These are phyloP conservation scores for Verticillium tricorpus DNA, from an alignment of 2,329 filamentous ascomycete species.

Conservation along the genomic window DNA sequence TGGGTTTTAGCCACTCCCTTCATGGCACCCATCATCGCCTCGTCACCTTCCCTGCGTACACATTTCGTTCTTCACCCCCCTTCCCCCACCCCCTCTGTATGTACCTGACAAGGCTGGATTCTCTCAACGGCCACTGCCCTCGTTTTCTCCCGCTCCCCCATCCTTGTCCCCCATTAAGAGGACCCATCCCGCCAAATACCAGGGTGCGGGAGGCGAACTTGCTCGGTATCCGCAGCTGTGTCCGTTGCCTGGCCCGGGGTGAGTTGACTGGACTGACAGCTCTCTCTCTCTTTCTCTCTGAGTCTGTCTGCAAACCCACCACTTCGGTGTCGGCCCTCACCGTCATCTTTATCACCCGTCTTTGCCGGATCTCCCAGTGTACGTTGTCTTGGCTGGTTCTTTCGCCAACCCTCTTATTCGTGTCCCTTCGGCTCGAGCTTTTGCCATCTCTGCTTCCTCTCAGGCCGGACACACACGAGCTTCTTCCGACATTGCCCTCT, in stretches of 20 bases:
- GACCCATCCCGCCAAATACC: background rate
- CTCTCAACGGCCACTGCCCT: slow-evolving; percentile 2
- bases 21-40: background rate
- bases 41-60: slow-evolving; percentile 3
- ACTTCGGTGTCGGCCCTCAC: background rate
- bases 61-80: background rate
- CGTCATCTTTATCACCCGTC: background rate
- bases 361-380: background rate
- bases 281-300: no score
- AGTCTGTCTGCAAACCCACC: background rate
- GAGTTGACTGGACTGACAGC: background rate
- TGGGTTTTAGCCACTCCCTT: slow-evolving; percentile 8
- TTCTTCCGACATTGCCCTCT: background rate
- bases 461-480: background rate
- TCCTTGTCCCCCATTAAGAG: background rate
- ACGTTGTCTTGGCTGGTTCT: background rate
- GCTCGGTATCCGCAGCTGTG: background rate
- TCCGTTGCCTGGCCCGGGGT: background rate
- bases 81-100: background rate
- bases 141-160: slow-evolving; percentile 1
- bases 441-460: background rate
- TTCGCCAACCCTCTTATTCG: background rate
- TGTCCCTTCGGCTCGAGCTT: background rate
- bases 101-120: background rate
- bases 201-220: background rate